phyloP scores from a whole-genome alignment of 2,329 filamentous ascomycete species.

The Fusarium begoniae region DNA sequence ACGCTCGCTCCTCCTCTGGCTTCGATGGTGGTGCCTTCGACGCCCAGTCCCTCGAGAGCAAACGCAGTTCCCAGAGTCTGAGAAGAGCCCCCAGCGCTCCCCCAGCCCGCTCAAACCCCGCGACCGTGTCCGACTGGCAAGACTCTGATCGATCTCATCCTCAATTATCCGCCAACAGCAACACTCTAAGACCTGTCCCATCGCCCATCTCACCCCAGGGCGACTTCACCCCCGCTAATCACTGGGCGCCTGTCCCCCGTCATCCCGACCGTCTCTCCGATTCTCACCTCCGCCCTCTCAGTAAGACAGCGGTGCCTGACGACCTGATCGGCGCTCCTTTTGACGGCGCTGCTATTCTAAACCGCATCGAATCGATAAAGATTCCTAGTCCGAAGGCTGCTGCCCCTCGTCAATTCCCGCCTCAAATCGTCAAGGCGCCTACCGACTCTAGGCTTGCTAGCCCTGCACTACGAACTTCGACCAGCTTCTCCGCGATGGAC shows the following conservation, averaged over 20 bases:
- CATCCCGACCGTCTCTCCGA: conserved; percentile 43
- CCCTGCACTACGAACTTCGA: conserved; percentile 70
- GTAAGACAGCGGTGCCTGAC: conserved; percentile 52
- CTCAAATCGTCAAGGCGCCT: conserved; percentile 58
- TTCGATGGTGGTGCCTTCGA: conserved; percentile 61
- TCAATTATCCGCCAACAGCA: conserved; percentile 53
- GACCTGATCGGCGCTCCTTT: conserved; percentile 73
- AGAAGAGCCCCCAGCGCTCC: conserved; percentile 69
- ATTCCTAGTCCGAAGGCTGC: conserved; percentile 45
- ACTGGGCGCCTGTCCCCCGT: conserved; percentile 43
- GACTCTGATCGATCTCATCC: conserved; percentile 43
- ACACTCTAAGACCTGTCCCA: conserved; percentile 54
- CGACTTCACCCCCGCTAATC: conserved; percentile 55
- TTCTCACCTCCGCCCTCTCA: conserved; percentile 38
- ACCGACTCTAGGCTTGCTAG: conserved; percentile 61
- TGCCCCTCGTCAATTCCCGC: conserved; percentile 43
- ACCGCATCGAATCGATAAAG: conserved; percentile 65
- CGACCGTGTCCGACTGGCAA: conserved; percentile 61
- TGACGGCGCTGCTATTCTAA: conserved; percentile 70
- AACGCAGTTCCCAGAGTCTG: conserved; percentile 71
- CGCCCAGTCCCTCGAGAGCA: conserved; percentile 66
- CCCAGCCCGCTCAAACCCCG: conserved; percentile 56
- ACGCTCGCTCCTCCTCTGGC: conserved; percentile 58
- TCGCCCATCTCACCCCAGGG: conserved; percentile 57
- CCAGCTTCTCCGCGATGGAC: conserved; percentile 58